These are phyloP conservation scores for Rhynchospora pubera DNA, from an alignment of 176 grass and related monocot genomes.

Conservation along the genomic window DNA sequence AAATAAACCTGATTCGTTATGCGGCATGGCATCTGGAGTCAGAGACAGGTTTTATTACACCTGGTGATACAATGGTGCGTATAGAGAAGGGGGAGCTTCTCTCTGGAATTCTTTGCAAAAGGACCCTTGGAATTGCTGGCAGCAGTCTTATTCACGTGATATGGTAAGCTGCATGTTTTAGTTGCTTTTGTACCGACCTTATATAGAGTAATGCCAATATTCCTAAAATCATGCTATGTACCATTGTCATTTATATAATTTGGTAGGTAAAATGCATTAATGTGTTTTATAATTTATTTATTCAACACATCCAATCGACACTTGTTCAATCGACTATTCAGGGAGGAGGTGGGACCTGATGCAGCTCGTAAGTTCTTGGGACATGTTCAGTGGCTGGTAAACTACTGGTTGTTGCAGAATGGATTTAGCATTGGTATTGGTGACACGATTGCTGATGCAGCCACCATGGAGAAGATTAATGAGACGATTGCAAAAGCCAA, in stretches of 20 bases:
- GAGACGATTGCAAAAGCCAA: conserved; percentile 76
- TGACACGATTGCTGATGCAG: conserved; percentile 93
- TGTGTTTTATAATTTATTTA: background rate
- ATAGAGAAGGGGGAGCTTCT: conserved; percentile 96
- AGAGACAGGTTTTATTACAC: conserved; percentile 83
- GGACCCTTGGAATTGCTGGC: conserved; percentile 50
- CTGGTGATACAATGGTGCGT: conserved; percentile 85
- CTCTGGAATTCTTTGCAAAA: conserved; percentile 89
- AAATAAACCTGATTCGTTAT: conserved; percentile 82
- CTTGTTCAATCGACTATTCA: conserved; percentile 29
- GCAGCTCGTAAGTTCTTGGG: conserved; percentile 95
- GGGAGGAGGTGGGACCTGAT: conserved; percentile 99
- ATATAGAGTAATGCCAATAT: background rate
- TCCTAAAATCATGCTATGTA: background rate
- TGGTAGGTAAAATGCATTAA: background rate
- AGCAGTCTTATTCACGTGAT: conserved; percentile 98
- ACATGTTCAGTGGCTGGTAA: conserved; percentile 95
- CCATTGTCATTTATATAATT: background rate
- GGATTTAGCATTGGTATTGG: conserved; percentile 98
- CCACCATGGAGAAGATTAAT: conserved; percentile 90
- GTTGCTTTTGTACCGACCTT: background rate
- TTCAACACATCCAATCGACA: background rate
- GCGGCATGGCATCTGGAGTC: conserved; percentile 81
- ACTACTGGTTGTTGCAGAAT: conserved; percentile 94
- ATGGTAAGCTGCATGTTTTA: conserved; percentile 38